phyloP scores from a whole-genome alignment of 2,329 filamentous ascomycete genomes.

The Trichoderma semiorbis region DNA sequence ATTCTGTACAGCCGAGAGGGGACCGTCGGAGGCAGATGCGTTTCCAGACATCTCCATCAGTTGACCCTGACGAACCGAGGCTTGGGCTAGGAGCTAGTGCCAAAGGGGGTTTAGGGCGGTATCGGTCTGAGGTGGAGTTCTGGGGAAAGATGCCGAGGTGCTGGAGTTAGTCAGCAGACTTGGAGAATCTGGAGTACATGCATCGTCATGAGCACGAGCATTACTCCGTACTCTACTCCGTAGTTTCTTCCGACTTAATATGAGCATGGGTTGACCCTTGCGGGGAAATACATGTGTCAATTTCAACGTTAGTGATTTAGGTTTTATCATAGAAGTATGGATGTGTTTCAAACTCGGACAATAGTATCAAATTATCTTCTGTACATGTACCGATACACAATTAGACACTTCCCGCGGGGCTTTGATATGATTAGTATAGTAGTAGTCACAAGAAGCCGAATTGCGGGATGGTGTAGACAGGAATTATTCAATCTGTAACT shows the following conservation, averaged over 20 bases:
- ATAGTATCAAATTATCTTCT: background rate
- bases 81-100: constrained; percentile 5
- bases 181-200: background rate
- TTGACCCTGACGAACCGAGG: constrained; percentile 18
- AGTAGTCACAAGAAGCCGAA: background rate
- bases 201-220: background rate
- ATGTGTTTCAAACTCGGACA: background rate
- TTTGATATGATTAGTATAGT: background rate
- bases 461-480: background rate
- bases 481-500: too few species aligned
- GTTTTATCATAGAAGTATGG: background rate
- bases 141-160: constrained; percentile 18
- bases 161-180: background rate
- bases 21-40: constrained; percentile 7
- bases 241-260: background rate
- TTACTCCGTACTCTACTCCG: background rate
- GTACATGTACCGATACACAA: background rate
- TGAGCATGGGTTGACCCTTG: background rate
- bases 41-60: constrained; percentile 1
- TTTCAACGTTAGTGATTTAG: background rate
- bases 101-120: background rate
- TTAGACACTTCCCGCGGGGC: background rate
- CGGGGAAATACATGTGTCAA: background rate
- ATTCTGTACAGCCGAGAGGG: constrained; percentile 13
- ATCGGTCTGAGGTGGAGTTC: background rate